phyloP scores from a whole-genome alignment of 164 flowering plant species.

The Santalum album region DNA sequence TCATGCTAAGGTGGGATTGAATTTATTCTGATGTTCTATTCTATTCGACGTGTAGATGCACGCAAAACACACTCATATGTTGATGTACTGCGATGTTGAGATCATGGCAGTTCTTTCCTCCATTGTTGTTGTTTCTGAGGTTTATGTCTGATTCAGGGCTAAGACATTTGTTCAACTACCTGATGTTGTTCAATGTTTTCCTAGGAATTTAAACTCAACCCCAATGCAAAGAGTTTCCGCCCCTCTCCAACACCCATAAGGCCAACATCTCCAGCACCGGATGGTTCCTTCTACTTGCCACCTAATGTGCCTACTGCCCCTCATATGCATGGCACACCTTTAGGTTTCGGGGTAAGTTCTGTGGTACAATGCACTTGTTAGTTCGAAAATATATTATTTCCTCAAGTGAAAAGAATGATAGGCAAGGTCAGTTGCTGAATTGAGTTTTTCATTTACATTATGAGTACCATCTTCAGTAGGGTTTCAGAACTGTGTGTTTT shows the following conservation, averaged over 20 bases:
- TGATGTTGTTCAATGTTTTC: not conserved
- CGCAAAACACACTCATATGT: not conserved
- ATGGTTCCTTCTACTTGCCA: conserved; percentile 63
- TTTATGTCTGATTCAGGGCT: too few relatives aligned
- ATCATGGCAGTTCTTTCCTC: too few relatives aligned
- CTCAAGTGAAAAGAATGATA: too few relatives aligned
- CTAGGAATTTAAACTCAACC: conserved; percentile 94
- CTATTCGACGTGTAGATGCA: not conserved
- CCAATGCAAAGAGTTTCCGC: conserved; percentile 85
- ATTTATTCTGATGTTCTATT: not conserved
- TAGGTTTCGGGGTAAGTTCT: conserved; percentile 70
- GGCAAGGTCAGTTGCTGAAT: too few relatives aligned
- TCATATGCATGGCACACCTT: conserved; percentile 68
- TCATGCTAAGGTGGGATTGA: conserved; percentile 69
- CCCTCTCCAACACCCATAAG: conserved; percentile 55
- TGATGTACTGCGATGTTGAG: too few relatives aligned
- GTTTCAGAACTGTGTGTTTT: too few relatives aligned
- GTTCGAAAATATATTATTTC: too few relatives aligned
- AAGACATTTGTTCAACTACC: too few relatives aligned
- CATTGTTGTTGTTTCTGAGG: too few relatives aligned
- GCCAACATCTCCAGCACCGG: conserved; percentile 70
- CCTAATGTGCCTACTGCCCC: conserved; percentile 41
- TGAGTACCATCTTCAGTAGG: too few relatives aligned
- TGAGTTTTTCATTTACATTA: too few relatives aligned
- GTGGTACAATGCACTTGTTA: too few relatives aligned